Base-by-base conservation (phyloP, 306 rosid genomes). In the Rosa chinensis region DNA sequence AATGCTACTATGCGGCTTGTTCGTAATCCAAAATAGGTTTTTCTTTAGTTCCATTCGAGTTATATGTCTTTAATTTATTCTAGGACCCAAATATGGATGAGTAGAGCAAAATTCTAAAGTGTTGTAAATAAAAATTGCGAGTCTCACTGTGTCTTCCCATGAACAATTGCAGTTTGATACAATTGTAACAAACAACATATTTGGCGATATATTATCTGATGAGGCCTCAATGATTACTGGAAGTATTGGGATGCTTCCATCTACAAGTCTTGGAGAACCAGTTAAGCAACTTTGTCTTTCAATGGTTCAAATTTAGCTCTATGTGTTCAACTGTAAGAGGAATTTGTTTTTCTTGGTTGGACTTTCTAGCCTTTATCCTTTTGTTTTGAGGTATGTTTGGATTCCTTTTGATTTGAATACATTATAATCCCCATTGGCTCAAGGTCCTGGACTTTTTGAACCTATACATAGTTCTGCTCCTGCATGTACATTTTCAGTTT, bases 211-310 rank as follows among this genome's bases (percentile, higher is more conserved):
- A 84, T 83, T 95, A 82, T 92, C 99, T 2, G 99, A 95, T 73
- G 99, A 90, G 85, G 99, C 98, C 61, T 91, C 99, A 75, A 95
- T 95, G 99, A 85, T 95, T 63, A 91, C 99, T 2, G 99, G 98
- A 87, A 95, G 99, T 78, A 95, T 95, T 83, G 99, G 99, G 75
- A 95, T 95, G 99, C 98, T 95, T 83, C 99, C 99, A 78, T 95
- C 99, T 72, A 98, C 99, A 23, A 92, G 98, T 83, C 84, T 95
- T 40, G 92, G 94, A 77, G 89, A 81, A 84, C 92, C 89, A 87
- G 99, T 95, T 88, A 73, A 81, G 75, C 64, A 63, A 39, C 66
- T 52, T 56, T 42, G 50, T 77, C 14, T 70, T 62, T 42, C 44
- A 66, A 56, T 74, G 62, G 71, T 80, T 53, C 52, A 70, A 72